Evolutionary conservation across 1,284 basidiomycete species (phyloP).

Genomic region (Marasmius oreades): DNA sequence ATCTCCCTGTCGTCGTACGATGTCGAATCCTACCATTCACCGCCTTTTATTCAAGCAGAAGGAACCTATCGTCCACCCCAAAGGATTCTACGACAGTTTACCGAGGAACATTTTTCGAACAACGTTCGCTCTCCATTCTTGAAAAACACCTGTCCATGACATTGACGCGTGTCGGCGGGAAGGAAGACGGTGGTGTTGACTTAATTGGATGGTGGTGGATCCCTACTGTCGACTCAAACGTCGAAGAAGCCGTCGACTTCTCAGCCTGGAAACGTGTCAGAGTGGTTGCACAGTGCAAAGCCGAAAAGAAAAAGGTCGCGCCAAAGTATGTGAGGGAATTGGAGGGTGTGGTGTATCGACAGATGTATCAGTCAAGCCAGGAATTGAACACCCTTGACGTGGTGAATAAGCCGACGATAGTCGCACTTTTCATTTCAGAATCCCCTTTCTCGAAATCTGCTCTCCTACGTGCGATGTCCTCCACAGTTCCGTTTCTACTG

Average conservation of each 20-base stretch:
- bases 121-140: conserved; percentile 60
- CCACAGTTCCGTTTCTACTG: conserved; percentile 72
- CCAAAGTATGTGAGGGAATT: conserved; percentile 83
- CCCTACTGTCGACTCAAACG: conserved; percentile 31
- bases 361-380: conserved; percentile 20
- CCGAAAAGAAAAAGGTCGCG: conserved; percentile 74
- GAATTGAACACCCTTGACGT: neutral
- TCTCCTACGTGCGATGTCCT: conserved; percentile 64
- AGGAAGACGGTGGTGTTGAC: conserved; percentile 83
- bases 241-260: conserved; percentile 8
- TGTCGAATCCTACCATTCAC: neutral
- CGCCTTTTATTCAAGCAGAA: too few relatives aligned
- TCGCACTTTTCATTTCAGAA: conserved; percentile 75
- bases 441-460: conserved; percentile 73
- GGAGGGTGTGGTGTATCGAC: conserved; percentile 74
- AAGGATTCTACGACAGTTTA: conserved; percentile 20
- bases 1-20: conserved; percentile 6
- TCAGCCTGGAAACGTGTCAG: conserved; percentile 48
- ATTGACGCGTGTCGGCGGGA: conserved; percentile 74
- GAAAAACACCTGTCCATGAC: conserved; percentile 74
- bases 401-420: conserved; percentile 30
- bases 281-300: conserved; percentile 89
- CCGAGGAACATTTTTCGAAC: conserved; percentile 75
- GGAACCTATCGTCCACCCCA: neutral
- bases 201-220: conserved; percentile 93